phyloP scores from a whole-genome alignment of 179 eudicot genomes.

The Gypsophila paniculata region DNA sequence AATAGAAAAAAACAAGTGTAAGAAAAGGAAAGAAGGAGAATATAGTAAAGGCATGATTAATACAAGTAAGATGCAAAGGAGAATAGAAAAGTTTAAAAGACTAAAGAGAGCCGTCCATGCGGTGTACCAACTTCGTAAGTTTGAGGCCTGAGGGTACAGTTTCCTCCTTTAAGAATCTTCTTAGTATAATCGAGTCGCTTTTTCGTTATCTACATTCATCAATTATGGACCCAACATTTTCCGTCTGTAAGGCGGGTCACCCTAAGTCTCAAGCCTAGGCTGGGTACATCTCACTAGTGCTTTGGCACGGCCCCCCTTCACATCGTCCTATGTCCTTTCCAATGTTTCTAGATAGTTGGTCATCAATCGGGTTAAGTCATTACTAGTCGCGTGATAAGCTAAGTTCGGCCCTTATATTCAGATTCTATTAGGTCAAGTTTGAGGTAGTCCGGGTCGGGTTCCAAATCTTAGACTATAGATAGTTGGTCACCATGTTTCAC shows the following conservation, averaged over 20 bases:
- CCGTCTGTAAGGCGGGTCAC: not conserved
- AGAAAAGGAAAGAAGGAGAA: not conserved
- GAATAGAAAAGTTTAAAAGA: not conserved
- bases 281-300: not conserved
- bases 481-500: no score
- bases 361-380: no score
- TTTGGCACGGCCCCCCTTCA: not conserved
- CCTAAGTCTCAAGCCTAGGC: conserved; percentile 1
- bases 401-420: no score
- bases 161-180: not conserved
- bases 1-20: not conserved
- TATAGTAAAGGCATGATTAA: conserved; percentile 1
- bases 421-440: no score
- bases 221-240: conserved; percentile 11
- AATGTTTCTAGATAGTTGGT: not conserved
- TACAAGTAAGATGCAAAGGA: conserved; percentile 15
- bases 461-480: no score
- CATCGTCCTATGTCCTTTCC: not conserved
- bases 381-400: no score
- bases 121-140: conserved; percentile 8
- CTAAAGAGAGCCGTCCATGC: conserved; percentile 19
- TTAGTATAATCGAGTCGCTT: not conserved
- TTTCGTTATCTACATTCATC: not conserved
- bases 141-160: not conserved
- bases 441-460: no score